phyloP scores from a whole-genome alignment of 805 yeast genomes.

The Lipomyces spencermartinsiae region DNA sequence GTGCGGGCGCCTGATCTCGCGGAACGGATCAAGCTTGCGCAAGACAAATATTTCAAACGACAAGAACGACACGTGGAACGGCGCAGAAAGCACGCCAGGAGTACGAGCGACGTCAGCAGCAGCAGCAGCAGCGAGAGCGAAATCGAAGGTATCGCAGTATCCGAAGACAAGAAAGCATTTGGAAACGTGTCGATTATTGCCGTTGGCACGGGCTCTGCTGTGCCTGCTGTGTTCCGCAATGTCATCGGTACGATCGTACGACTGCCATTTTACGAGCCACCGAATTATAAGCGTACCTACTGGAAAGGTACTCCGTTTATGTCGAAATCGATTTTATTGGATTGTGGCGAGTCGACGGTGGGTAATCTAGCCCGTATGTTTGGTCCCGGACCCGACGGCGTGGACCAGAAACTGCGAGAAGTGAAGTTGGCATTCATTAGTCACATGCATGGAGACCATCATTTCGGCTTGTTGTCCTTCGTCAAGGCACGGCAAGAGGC shows the following conservation, averaged over 20 bases:
- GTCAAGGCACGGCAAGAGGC: conserved; percentile 65
- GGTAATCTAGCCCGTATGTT: conserved; percentile 73
- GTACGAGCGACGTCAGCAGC: background rate
- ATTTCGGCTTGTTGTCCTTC: conserved; percentile 77
- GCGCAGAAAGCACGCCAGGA: background rate
- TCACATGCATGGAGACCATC: conserved; percentile 98
- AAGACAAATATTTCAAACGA: conserved; percentile 7
- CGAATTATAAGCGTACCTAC: background rate
- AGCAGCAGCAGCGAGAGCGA: conserved; percentile 2
- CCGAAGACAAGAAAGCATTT: conserved; percentile 6
- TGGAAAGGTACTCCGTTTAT: conserved; percentile 11
- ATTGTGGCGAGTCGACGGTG: conserved; percentile 94
- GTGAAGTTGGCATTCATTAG: conserved; percentile 72
- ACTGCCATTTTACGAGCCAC: conserved; percentile 54
- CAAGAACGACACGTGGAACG: background rate
- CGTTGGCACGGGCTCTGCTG: conserved; percentile 91
- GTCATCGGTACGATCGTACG: conserved; percentile 82
- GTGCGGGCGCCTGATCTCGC: conserved; percentile 5
- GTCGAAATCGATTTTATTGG: conserved; percentile 61
- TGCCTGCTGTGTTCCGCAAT: conserved; percentile 84
- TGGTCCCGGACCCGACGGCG: conserved; percentile 49
- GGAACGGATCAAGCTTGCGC: background rate
- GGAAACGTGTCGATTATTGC: conserved; percentile 66
- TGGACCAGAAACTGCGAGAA: conserved; percentile 59
- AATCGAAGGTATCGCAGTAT: background rate